phyloP scores from a whole-genome alignment of 257 asterid genomes.

The Orobanche coerulescens region DNA sequence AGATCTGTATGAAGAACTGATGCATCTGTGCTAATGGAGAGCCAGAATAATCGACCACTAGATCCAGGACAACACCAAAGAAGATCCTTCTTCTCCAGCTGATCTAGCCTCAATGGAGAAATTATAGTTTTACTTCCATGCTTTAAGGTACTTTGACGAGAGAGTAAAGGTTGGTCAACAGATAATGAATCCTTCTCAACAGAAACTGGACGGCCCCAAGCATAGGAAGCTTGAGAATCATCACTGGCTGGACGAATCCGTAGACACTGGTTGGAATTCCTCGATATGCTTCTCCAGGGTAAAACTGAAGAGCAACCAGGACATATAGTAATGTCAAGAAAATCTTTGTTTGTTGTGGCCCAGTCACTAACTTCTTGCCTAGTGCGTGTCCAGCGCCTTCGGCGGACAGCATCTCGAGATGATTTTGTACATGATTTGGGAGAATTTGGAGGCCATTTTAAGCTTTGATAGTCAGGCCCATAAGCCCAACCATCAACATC shows the following conservation, averaged over 20 bases:
- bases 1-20: constrained; percentile 90
- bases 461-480: constrained; percentile 50
- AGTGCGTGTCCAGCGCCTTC: constrained; percentile 58
- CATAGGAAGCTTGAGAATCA: constrained; percentile 46
- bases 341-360: constrained; percentile 27
- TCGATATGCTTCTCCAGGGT: constrained; percentile 82
- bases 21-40: constrained; percentile 79
- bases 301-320: constrained; percentile 60
- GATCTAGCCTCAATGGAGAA: constrained; percentile 69
- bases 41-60: constrained; percentile 75
- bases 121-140: constrained; percentile 40
- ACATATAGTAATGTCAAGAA: constrained; percentile 34
- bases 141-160: constrained; percentile 65
- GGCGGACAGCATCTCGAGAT: constrained; percentile 44
- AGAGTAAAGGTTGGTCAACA: constrained; percentile 51
- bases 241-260: constrained; percentile 75
- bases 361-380: constrained; percentile 42
- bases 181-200: constrained; percentile 66
- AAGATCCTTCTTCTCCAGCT: constrained; percentile 82
- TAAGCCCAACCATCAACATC: constrained; percentile 64
- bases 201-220: constrained; percentile 82
- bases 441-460: constrained; percentile 61
- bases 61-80: constrained; percentile 81
- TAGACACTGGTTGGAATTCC: constrained; percentile 58
- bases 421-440: constrained; percentile 46